Evolutionary conservation across 1,284 basidiomycete species (phyloP).

Genomic region (Ceratobasidium sp.): DNA sequence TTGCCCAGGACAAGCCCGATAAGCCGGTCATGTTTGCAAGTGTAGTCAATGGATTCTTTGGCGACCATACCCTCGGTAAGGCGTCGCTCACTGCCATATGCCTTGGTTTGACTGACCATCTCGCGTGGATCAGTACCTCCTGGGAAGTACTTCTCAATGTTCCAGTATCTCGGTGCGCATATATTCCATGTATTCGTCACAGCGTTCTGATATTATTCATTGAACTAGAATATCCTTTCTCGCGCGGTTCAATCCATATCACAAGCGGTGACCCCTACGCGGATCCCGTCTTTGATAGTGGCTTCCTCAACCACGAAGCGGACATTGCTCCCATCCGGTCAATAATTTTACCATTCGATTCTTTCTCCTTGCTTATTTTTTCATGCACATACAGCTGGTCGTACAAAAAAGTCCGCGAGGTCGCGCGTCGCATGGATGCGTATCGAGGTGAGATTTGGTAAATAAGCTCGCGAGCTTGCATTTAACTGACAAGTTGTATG

Average conservation of each 20-base stretch:
- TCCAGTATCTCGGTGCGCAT: constrained; percentile 66
- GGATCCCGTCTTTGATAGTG: constrained; percentile 69
- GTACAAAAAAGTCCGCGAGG: constrained; percentile 75
- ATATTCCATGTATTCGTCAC: background rate
- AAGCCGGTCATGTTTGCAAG: constrained; percentile 63
- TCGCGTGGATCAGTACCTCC: constrained; percentile 58
- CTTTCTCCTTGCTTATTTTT: background rate
- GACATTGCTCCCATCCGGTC: constrained; percentile 72
- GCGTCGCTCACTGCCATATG: constrained; percentile 41
- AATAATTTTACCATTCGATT: background rate
- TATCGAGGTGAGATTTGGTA: constrained; percentile 45
- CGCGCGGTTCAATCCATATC: constrained; percentile 59
- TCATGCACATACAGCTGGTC: constrained; percentile 54
- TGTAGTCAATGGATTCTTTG: constrained; percentile 33
- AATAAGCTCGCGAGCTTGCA: background rate
- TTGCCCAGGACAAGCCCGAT: constrained; percentile 66
- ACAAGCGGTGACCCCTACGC: constrained; percentile 64
- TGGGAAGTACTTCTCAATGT: constrained; percentile 73
- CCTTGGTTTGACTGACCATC: constrained; percentile 48
- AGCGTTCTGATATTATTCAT: too few relatives aligned
- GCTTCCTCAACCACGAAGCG: constrained; percentile 78
- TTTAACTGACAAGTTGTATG: constrained; percentile 6
- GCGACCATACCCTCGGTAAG: constrained; percentile 47
- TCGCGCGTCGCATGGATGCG: constrained; percentile 74
- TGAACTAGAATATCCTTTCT: constrained; percentile 37